A percentile compares a stretch with the other conserved stretches of the same genome.
Conservation (phyloP, 2,329 filamentous ascomycete genomes). For the Sclerotinia nivalis region DNA sequence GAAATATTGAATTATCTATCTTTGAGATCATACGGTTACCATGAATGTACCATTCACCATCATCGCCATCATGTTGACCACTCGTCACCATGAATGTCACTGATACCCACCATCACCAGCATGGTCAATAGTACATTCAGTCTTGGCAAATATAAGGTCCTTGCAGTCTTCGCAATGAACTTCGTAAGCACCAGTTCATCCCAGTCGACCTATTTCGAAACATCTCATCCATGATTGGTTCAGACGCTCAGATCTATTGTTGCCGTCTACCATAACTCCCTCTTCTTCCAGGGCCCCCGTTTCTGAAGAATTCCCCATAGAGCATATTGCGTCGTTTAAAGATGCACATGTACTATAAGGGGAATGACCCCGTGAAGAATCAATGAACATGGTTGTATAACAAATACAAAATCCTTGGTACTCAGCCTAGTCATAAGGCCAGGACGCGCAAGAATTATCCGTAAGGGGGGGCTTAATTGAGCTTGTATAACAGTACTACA, state of each 20-base stretch:
- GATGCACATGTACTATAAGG: background rate
- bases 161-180: slow-evolving; percentile 14
- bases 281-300: background rate
- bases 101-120: background rate
- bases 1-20: background rate
- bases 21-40: background rate
- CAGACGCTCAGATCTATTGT: background rate
- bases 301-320: background rate
- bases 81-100: background rate
- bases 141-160: background rate
- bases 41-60: background rate
- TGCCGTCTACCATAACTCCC: background rate
- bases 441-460: slow-evolving; percentile 2
- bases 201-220: background rate
- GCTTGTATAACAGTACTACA: background rate
- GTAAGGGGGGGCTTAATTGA: background rate
- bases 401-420: background rate
- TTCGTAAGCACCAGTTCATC: slow-evolving; percentile 17
- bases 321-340: background rate
- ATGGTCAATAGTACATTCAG: background rate
- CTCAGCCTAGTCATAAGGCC: background rate
- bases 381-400: background rate
- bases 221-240: background rate
- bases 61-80: background rate
- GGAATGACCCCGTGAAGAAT: background rate